Evolutionary conservation across 768 basidiomycete genomes (phyloP).

Genomic region (Tephrocybe sp.): DNA sequence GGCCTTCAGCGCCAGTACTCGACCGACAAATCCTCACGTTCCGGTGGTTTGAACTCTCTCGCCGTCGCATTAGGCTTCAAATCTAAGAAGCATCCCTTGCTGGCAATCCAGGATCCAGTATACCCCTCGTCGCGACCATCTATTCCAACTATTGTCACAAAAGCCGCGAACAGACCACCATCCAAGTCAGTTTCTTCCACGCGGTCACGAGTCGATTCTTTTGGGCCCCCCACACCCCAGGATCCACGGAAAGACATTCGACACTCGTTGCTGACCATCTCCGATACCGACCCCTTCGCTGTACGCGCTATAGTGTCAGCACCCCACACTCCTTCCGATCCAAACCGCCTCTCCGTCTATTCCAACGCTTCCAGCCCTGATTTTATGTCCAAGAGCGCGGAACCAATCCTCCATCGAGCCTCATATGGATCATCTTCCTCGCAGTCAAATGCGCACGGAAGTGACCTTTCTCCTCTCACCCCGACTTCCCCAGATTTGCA

Average conservation of each 20-base stretch:
- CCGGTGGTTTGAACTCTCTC: conserved; percentile 44
- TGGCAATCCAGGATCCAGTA: conserved; percentile 54
- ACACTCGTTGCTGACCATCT: conserved; percentile 60
- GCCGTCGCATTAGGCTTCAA: conserved; percentile 65
- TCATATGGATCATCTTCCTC: conserved; percentile 64
- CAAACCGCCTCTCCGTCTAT: conserved; percentile 50
- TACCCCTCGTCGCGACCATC: conserved; percentile 19
- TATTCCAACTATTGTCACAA: conserved; percentile 20
- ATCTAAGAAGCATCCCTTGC: conserved; percentile 54
- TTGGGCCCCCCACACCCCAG: conserved; percentile 53
- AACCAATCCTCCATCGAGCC: conserved; percentile 39
- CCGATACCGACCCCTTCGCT: conserved; percentile 67
- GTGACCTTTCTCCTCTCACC: conserved; percentile 25
- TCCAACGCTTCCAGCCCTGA: conserved; percentile 53
- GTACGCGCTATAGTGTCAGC: conserved; percentile 42
- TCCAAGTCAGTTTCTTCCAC: conserved; percentile 60
- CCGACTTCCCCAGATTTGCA: background rate
- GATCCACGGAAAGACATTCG: conserved; percentile 42
- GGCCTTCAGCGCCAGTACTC: conserved; percentile 29
- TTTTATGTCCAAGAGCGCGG: conserved; percentile 37
- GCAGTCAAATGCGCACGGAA: conserved; percentile 40
- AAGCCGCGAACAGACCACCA: conserved; percentile 39
- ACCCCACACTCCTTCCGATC: conserved; percentile 40
- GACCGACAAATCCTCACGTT: conserved; percentile 28
- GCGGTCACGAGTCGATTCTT: conserved; percentile 54